phyloP scores from a whole-genome alignment of 345 rosid genomes.

The Murraya paniculata region DNA sequence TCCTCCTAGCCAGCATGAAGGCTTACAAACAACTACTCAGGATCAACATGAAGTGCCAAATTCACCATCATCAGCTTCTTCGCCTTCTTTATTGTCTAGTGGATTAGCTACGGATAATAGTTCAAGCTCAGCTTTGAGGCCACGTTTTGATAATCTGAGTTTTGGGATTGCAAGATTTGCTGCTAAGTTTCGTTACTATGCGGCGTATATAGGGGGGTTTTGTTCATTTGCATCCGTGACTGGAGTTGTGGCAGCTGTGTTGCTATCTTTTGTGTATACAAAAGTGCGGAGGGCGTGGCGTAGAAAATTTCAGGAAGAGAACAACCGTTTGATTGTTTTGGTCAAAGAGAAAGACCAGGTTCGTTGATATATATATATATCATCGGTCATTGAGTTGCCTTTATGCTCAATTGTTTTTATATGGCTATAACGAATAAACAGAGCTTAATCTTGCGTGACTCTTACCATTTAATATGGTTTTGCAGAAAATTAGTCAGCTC shows the following conservation, averaged over 20 bases:
- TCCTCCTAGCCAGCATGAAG: conserved; percentile 39
- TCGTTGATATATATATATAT: background rate
- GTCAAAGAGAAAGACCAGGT: conserved; percentile 56
- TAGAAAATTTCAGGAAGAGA: conserved; percentile 19
- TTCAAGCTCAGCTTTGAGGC: background rate
- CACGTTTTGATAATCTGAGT: conserved; percentile 11
- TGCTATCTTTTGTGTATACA: conserved; percentile 19
- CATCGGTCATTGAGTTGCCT: no score
- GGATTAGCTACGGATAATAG: background rate
- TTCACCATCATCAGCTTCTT: conserved; percentile 1
- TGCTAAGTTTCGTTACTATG: conserved; percentile 19
- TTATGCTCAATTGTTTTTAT: no score
- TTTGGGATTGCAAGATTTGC: conserved; percentile 23
- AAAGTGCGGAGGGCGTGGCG: conserved; percentile 28
- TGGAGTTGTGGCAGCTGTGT: conserved; percentile 22
- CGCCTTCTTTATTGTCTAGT: conserved; percentile 11
- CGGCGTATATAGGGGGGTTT: conserved; percentile 18
- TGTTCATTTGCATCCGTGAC: conserved; percentile 26
- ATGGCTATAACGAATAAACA: no score
- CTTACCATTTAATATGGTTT: background rate
- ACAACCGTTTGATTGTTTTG: conserved; percentile 19
- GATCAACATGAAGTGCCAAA: background rate
- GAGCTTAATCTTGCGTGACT: background rate
- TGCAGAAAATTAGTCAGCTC: conserved; percentile 50
- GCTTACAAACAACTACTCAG: conserved; percentile 17